phyloP scores from a whole-genome alignment of 78 protist genomes.

The Cavenderia fasciculata region DNA sequence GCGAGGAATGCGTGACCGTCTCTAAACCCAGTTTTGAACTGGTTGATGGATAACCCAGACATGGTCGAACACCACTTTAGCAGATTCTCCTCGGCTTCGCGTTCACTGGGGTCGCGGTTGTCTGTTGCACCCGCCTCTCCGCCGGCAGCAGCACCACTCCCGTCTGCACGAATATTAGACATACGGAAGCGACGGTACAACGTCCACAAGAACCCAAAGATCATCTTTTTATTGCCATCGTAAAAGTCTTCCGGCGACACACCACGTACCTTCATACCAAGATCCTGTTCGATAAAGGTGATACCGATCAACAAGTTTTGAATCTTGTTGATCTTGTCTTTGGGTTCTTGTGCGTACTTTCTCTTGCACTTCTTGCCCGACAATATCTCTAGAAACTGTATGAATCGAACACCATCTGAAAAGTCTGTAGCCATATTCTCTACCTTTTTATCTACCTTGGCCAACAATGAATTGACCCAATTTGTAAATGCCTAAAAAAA shows the following conservation, averaged over 20 bases:
- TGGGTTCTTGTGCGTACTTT: constrained; percentile 73
- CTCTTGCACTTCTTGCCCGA: constrained; percentile 33
- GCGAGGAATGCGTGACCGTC: constrained; percentile 74
- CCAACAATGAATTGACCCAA: constrained; percentile 76
- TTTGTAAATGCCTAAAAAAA: constrained; percentile 76
- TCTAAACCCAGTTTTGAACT: constrained; percentile 59
- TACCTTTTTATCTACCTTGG: constrained; percentile 29
- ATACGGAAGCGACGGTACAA: constrained; percentile 21
- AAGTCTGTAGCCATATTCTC: constrained; percentile 60
- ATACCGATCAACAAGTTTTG: constrained; percentile 73
- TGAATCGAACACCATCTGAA: constrained; percentile 49
- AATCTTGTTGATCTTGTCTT: constrained; percentile 70
- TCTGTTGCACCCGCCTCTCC: background rate
- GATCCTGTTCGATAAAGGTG: constrained; percentile 66
- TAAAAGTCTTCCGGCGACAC: constrained; percentile 67
- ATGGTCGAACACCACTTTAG: constrained; percentile 64
- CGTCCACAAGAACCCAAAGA: constrained; percentile 48
- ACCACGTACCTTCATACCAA: constrained; percentile 53
- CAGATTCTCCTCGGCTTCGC: constrained; percentile 66
- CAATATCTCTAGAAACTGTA: constrained; percentile 59
- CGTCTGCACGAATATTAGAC: constrained; percentile 21
- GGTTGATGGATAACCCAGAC: constrained; percentile 48
- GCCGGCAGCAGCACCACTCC: background rate
- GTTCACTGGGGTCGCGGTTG: background rate
- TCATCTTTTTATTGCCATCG: constrained; percentile 55